Evolutionary conservation across 2,329 filamentous ascomycete species (phyloP), one percentile per base, ranked within the genome.

Genomic region (Trichoderma aggressivum): DNA sequence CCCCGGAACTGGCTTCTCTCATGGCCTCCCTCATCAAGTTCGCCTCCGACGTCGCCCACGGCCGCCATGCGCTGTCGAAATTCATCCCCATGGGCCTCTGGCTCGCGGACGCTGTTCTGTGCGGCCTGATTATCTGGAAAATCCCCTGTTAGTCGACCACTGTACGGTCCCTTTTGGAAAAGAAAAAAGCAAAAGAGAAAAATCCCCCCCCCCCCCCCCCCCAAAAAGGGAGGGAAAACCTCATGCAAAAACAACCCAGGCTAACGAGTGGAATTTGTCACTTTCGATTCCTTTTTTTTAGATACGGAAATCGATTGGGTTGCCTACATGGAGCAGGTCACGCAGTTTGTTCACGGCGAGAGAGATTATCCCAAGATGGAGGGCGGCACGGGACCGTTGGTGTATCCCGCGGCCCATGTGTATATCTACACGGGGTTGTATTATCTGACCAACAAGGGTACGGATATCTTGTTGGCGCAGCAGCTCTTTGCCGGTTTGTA

Each of bases 251-350:
- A 5, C 26, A 59, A 21, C 11, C 10, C 3, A 55, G 7, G 21
- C 60, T 70, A 21, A 70, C 53, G 5, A n/a, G 21, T 53, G 11
- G 11, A 24, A 24, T 2, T 3, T 32, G 21, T 11, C 5, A 21
- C 7, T 56, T 47, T 47, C 7, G 39, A 43, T 11, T 5, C 36
- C 68, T 47, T 18, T 21, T 18, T 21, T 50, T 5, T 32, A 87
- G 96, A 99, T 80, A 99, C 96, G 56, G 96, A 99, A 81, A 99
- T 99, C 78, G 96, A 99, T 82, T 99, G 95, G 95, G 88, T 87
- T 72, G 94, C 96, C 0, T 99, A 99, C 81, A 98, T 99, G 94
- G 88, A 98, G 80, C 96, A 99, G 78, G 86, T 98, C 58, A 83
- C 87, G 53, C 90, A 94, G 76, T 96, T 92, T 78, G 83, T 94